These are phyloP conservation scores for Ceratocystis variospora DNA, from an alignment of 2,329 filamentous ascomycete species.

Conservation along the genomic window DNA sequence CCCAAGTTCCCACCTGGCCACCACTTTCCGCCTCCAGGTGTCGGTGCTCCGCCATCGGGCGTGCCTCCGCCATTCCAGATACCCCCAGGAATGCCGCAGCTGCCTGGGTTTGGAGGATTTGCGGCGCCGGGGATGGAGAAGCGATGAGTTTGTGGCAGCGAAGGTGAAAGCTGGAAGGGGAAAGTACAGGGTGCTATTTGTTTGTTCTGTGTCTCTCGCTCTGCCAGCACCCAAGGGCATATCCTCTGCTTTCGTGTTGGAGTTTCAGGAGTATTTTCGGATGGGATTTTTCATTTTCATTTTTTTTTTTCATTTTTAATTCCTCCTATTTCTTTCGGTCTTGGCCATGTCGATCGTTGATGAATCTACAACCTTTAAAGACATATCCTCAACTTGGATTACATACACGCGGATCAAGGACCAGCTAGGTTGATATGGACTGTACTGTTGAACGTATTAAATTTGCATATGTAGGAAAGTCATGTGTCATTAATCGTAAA, in stretches of 20 bases:
- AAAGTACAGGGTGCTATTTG: not conserved
- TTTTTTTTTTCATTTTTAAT: not conserved
- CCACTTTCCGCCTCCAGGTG: slow-evolving; percentile 26
- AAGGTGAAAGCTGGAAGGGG: not conserved
- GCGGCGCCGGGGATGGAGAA: slow-evolving; percentile 28
- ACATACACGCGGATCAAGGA: not conserved
- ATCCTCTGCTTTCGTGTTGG: not conserved
- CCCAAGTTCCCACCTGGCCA: slow-evolving; percentile 21
- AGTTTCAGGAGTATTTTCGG: slow-evolving; percentile 10
- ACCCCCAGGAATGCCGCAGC: slow-evolving; percentile 20
- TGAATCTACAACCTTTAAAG: not conserved
- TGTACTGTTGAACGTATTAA: not conserved
- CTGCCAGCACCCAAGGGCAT: not conserved
- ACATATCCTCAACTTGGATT: not conserved
- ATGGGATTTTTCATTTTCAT: not conserved
- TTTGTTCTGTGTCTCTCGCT: not conserved
- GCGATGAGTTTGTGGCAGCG: slow-evolving; percentile 20
- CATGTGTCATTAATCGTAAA: slow-evolving; percentile 1
- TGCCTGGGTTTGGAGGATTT: slow-evolving; percentile 20
- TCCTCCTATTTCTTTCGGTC: not conserved
- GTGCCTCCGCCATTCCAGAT: slow-evolving; percentile 22
- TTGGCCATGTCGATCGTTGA: not conserved
- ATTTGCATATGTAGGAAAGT: not conserved
- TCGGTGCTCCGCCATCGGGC: slow-evolving; percentile 22
- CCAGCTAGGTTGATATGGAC: not conserved